Conservation (phyloP, 2,329 filamentous ascomycete species). For the Cryphonectria radicalis region DNA sequence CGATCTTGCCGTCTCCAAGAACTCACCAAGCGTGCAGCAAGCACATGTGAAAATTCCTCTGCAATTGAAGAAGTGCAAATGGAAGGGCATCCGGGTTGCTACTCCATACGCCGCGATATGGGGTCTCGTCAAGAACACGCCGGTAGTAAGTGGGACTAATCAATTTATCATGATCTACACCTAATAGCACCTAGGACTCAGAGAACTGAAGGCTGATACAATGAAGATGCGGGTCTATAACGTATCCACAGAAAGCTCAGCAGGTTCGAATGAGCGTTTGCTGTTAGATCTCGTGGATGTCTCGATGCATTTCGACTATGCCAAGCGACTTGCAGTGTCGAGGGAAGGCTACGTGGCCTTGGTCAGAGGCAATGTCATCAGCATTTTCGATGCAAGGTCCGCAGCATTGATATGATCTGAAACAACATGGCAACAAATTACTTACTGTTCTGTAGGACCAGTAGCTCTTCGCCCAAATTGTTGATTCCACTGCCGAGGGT, state of each 20-base stretch:
- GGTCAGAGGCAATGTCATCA: constrained; percentile 16
- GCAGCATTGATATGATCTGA: not conserved
- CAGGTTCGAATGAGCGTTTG: not conserved
- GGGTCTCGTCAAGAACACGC: constrained; percentile 5
- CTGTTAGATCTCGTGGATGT: not conserved
- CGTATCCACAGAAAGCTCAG: not conserved
- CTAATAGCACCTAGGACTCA: not conserved
- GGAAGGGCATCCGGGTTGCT: constrained; percentile 20
- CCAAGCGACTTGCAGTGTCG: constrained; percentile 20
- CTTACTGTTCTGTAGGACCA: not conserved
- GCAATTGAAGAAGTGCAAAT: not conserved
- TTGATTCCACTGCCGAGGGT: not conserved
- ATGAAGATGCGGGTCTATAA: constrained; percentile 14
- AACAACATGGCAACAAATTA: too few relatives aligned
- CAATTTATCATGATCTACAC: not conserved
- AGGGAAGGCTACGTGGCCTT: constrained; percentile 12
- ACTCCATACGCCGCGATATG: constrained; percentile 18
- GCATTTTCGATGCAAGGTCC: constrained; percentile 16
- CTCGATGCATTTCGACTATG: constrained; percentile 4
- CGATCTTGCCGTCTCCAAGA: not conserved
- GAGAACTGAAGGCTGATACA: not conserved
- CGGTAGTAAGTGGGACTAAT: not conserved
- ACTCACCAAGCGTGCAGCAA: not conserved
- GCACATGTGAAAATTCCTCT: not conserved
- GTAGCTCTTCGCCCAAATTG: not conserved